Percentiles rank a stretch among this genome's conserved stretches.
Conservation (phyloP, 208 protist genomes). For the Acanthamoeba comandoni region DNA sequence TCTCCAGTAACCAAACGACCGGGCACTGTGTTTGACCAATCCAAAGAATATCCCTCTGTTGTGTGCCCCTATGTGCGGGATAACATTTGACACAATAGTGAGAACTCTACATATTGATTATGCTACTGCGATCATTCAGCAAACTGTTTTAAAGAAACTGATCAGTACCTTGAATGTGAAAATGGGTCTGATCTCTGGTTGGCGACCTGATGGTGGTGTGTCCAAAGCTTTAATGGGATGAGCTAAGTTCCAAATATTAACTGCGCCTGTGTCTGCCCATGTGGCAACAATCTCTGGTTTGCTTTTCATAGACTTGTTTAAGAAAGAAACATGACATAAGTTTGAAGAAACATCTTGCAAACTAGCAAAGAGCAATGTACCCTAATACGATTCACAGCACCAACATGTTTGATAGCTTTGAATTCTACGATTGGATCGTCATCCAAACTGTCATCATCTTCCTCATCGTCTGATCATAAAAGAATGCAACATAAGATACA, state of each 20-base stretch:
- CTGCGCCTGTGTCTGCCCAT: slow-evolving; percentile 94
- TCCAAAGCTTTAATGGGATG: slow-evolving; percentile 89
- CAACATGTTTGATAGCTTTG: slow-evolving; percentile 90
- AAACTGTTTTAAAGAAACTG: slow-evolving; percentile 16
- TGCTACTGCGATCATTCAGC: background rate
- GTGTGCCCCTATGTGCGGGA: background rate
- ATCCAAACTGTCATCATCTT: slow-evolving; percentile 86
- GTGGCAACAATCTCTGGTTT: slow-evolving; percentile 93
- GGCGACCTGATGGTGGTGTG: slow-evolving; percentile 60
- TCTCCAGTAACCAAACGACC: slow-evolving; percentile 91
- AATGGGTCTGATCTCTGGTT: slow-evolving; percentile 46
- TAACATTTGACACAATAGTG: background rate
- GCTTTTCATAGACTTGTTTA: slow-evolving; percentile 88
- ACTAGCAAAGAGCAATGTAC: slow-evolving; percentile 20
- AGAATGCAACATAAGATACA: slow-evolving; percentile 29
- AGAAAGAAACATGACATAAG: background rate
- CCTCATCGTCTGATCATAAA: slow-evolving; percentile 84
- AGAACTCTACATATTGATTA: background rate
- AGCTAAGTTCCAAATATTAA: slow-evolving; percentile 94
- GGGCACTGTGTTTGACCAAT: slow-evolving; percentile 92
- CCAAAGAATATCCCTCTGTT: slow-evolving; percentile 85
- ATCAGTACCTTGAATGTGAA: slow-evolving; percentile 73
- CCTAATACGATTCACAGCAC: slow-evolving; percentile 93
- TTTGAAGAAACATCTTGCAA: background rate
- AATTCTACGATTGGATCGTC: slow-evolving; percentile 91